Evolutionary conservation across 306 rosid species (phyloP).

Genomic region (Mucuna pruriens): DNA sequence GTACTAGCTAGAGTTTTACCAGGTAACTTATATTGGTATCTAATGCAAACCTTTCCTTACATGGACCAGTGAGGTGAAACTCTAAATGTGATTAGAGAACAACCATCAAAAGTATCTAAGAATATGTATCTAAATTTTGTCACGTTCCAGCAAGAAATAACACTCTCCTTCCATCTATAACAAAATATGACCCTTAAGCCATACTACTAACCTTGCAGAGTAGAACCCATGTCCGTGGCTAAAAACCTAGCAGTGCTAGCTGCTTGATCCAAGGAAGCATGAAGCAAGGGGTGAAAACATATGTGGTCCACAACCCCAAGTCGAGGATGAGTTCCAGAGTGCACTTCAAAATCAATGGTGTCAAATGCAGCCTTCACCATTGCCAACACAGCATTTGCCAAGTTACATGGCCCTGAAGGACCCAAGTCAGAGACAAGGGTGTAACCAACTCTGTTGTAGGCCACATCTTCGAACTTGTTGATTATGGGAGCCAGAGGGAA

Average conservation of each 20-base stretch:
- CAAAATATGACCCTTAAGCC: not conserved
- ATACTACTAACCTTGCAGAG: slow-evolving; percentile 71
- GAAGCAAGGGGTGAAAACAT: slow-evolving; percentile 80
- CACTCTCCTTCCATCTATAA: not conserved
- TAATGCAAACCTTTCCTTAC: too few species aligned
- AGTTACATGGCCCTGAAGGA: slow-evolving; percentile 46
- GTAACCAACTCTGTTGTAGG: slow-evolving; percentile 91
- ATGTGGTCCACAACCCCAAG: slow-evolving; percentile 90
- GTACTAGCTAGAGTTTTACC: too few species aligned
- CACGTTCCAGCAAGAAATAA: not conserved
- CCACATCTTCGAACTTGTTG: slow-evolving; percentile 78
- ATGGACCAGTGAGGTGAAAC: too few species aligned
- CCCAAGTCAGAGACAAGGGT: slow-evolving; percentile 76
- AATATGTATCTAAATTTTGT: too few species aligned
- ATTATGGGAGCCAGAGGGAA: slow-evolving; percentile 67
- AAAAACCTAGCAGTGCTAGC: slow-evolving; percentile 66
- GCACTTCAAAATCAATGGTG: slow-evolving; percentile 61
- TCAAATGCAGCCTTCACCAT: slow-evolving; percentile 86
- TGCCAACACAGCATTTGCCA: slow-evolving; percentile 68
- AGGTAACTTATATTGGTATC: too few species aligned
- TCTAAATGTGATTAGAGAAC: too few species aligned
- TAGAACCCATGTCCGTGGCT: slow-evolving; percentile 63
- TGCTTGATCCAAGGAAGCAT: slow-evolving; percentile 68
- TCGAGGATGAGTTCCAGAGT: slow-evolving; percentile 87
- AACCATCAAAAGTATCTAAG: too few species aligned